These are phyloP conservation scores for Lachancea sp. DNA, from an alignment of 805 yeast species.

Conservation along the genomic window DNA sequence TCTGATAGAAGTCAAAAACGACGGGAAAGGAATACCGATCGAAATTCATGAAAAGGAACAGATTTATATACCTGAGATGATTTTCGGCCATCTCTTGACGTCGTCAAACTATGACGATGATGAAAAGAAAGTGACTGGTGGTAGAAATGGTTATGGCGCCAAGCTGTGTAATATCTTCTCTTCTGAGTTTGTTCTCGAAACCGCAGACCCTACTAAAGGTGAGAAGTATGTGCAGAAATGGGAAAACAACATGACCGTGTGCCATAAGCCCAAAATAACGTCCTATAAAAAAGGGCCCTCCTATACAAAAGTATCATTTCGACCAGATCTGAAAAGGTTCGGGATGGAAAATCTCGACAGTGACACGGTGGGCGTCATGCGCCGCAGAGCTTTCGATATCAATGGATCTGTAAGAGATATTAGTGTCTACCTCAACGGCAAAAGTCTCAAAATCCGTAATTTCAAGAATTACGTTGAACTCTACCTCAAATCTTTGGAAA, in stretches of 20 bases:
- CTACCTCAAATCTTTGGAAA: conserved; percentile 72
- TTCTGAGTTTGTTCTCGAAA: conserved; percentile 77
- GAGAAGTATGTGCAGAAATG: conserved; percentile 74
- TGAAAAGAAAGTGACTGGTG: conserved; percentile 94
- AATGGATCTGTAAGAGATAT: conserved; percentile 90
- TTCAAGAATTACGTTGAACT: conserved; percentile 86
- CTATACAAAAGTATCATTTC: conserved; percentile 80
- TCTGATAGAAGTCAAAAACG: conserved; percentile 75
- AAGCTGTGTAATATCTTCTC: conserved; percentile 95
- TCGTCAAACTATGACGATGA: conserved; percentile 95
- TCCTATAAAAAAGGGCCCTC: conserved; percentile 50
- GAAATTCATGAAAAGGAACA: conserved; percentile 89
- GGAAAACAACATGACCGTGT: conserved; percentile 77
- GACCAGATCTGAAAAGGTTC: conserved; percentile 80
- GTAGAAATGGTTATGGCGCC: conserved; percentile 98
- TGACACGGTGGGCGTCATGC: conserved; percentile 75
- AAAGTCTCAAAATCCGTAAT: conserved; percentile 56
- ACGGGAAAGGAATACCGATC: conserved; percentile 92
- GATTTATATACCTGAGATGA: conserved; percentile 91
- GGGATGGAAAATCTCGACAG: conserved; percentile 79
- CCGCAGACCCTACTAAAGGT: conserved; percentile 67
- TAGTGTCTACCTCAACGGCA: conserved; percentile 70
- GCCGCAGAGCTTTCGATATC: conserved; percentile 90
- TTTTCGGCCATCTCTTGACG: conserved; percentile 90
- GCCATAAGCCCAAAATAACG: conserved; percentile 68